Conservation (phyloP, 2,329 filamentous ascomycete species). For the Ophiostoma ips region DNA sequence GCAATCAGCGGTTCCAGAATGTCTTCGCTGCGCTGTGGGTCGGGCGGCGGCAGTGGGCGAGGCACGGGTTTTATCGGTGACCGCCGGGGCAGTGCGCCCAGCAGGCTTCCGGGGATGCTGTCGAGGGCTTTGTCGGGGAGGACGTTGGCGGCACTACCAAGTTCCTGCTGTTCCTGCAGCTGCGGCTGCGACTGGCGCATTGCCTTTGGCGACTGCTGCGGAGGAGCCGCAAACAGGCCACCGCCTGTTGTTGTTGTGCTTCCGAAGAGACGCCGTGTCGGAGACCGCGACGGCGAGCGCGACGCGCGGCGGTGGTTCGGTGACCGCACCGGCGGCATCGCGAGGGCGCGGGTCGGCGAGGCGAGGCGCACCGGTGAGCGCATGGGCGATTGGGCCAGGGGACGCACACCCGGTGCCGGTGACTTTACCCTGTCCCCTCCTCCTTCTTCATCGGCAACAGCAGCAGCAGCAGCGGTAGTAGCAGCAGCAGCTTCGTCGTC, state of each 20-base stretch:
- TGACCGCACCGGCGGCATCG: neutral
- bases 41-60: slow-evolving; percentile 33
- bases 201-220: neutral
- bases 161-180: neutral
- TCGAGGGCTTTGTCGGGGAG: neutral
- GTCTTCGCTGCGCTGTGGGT: slow-evolving; percentile 28
- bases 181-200: neutral
- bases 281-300: slow-evolving; percentile 15
- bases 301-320: neutral
- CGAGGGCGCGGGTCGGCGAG: neutral
- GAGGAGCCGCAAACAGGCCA: neutral
- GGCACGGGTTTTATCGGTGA: slow-evolving; percentile 30
- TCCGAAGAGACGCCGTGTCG: slow-evolving; percentile 14
- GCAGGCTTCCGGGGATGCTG: slow-evolving; percentile 17
- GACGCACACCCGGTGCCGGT: slow-evolving; percentile 10
- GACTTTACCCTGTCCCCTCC: slow-evolving; percentile 16
- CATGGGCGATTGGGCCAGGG: slow-evolving; percentile 1
- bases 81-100: slow-evolving; percentile 25
- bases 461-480: too few species aligned
- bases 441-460: slow-evolving; percentile 19
- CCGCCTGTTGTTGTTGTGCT: slow-evolving; percentile 7
- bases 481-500: too few species aligned
- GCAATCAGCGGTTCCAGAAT: slow-evolving; percentile 28
- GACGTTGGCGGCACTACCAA: neutral
- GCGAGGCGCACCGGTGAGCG: slow-evolving; percentile 3